Percentiles rank a stretch among this genome's conserved stretches.
phyloP scores from a whole-genome alignment of 2,329 filamentous ascomycete species.

The Claviceps pazoutovae region DNA sequence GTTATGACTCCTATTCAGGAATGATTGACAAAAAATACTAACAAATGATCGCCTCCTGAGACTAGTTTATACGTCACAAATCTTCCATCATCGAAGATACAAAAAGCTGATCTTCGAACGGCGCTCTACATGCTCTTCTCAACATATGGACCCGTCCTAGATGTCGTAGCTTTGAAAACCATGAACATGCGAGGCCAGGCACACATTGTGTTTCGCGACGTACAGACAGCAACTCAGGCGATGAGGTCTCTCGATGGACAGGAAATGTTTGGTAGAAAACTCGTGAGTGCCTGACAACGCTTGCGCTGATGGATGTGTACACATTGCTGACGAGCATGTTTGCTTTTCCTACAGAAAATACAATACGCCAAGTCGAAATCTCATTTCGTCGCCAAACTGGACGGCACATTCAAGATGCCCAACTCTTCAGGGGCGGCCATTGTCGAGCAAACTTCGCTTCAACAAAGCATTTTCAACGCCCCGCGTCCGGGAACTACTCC shows the following conservation, averaged over 20 bases:
- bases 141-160: constrained; percentile 82
- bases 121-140: constrained; percentile 88
- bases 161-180: constrained; percentile 81
- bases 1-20: background rate
- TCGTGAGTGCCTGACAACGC: constrained; percentile 44
- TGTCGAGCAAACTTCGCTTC: constrained; percentile 56
- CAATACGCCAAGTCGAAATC: constrained; percentile 84
- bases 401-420: constrained; percentile 73
- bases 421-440: constrained; percentile 35
- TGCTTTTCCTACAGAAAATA: constrained; percentile 52
- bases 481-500: constrained; percentile 38
- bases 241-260: constrained; percentile 81
- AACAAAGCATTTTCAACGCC: constrained; percentile 69
- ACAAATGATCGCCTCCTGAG: constrained; percentile 2
- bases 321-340: background rate
- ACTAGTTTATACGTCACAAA: constrained; percentile 83
- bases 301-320: too few species aligned
- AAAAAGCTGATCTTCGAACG: constrained; percentile 74
- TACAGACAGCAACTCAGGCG: constrained; percentile 84
- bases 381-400: constrained; percentile 75
- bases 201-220: constrained; percentile 79
- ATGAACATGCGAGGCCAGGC: constrained; percentile 91
- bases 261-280: constrained; percentile 68
- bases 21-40: background rate
- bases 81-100: constrained; percentile 72